Evolutionary conservation across 768 basidiomycete genomes (phyloP), one percentile per base, ranked within the genome.

Genomic region (Melanogaster broomeanus): DNA sequence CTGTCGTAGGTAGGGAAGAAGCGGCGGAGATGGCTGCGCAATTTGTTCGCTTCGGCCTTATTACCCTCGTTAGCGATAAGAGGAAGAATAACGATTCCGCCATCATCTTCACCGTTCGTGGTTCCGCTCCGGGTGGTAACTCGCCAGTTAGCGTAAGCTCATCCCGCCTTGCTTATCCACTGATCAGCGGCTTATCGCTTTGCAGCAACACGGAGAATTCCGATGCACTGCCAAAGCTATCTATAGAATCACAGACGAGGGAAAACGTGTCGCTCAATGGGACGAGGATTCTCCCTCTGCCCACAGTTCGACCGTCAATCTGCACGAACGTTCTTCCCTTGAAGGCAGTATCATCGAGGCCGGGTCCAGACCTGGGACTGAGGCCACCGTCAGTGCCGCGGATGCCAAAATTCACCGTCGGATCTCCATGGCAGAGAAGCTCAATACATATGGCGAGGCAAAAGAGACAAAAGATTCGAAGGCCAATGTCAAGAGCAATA

Each of bases 21-120:
- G 95, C 93, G 0, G 92, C 93, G 11, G 97, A 99, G 76, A 90
- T 98, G 84, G 88, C 92, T 3, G 97, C 95, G 4, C 97, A 98
- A 67, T 98, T 98, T 62, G 94, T 98, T 41, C 86, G 97, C 46
- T 97, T 94, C 62, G 91, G 93, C 35, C 84, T 96, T 56, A 88
- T 99, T 70, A 73, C 75, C 3, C 77, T 98, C 38, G 92, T 96
- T 54, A 90, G 88, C 74, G 91, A 93, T 70, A 93, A 90, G 77
- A 80, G 91, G 58, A 92, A 90, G 74, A 90, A 87, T 63, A 92
- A 90, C 56, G 91, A 93, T 62, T 91, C 91, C 24, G 91, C 91
- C 19, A 91, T 93, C 73, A 93, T 93, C 66, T 93, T 93, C 73
- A 93, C 90, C 24, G 91, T 93, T 22, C 84, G 91, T 57, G 91